A percentile compares a stretch with the other conserved stretches of the same genome.
phyloP scores from a whole-genome alignment of 371 early-diverging fungal species.

The Haplosporangium sp. region DNA sequence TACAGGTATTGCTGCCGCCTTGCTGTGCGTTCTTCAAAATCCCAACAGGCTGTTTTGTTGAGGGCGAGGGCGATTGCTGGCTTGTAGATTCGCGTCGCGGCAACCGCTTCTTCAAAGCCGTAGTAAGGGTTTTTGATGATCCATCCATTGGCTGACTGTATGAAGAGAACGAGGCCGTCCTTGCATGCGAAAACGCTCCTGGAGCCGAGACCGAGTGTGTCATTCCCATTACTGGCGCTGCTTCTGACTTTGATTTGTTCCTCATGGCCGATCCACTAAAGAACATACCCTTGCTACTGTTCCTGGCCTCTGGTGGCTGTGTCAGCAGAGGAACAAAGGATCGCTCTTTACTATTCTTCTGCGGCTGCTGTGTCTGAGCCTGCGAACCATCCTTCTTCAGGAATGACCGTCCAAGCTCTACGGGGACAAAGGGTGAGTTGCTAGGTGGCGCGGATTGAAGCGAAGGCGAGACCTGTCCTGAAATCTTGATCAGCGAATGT shows the following conservation, averaged over 20 bases:
- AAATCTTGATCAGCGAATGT: slow-evolving; percentile 41
- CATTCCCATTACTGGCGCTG: slow-evolving; percentile 12
- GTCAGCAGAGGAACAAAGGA: slow-evolving; percentile 18
- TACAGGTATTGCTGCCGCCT: background rate
- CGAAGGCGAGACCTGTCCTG: slow-evolving; percentile 11
- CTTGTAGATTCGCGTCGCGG: slow-evolving; percentile 26
- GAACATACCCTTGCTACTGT: background rate
- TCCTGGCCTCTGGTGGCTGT: slow-evolving; percentile 16
- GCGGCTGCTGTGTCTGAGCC: background rate
- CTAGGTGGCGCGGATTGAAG: slow-evolving; percentile 2
- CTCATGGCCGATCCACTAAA: background rate
- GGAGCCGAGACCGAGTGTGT: slow-evolving; percentile 35
- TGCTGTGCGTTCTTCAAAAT: slow-evolving; percentile 39
- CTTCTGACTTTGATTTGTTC: background rate
- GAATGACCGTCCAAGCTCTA: slow-evolving; percentile 33
- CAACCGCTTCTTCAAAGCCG: slow-evolving; percentile 14
- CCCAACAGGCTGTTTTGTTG: slow-evolving; percentile 42
- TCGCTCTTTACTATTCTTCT: slow-evolving; percentile 1
- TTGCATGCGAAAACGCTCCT: slow-evolving; percentile 14
- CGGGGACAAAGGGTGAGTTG: slow-evolving; percentile 22
- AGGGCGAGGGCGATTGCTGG: slow-evolving; percentile 5
- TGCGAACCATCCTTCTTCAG: slow-evolving; percentile 33
- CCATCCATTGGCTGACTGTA: background rate
- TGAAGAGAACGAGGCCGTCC: slow-evolving; percentile 3
- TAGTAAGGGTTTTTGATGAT: background rate